Percentiles rank a stretch among this genome's conserved stretches.
Evolutionary conservation across 108 stramenopile genomes (phyloP).

Genomic region (Cyclostephanos invisitatus): DNA sequence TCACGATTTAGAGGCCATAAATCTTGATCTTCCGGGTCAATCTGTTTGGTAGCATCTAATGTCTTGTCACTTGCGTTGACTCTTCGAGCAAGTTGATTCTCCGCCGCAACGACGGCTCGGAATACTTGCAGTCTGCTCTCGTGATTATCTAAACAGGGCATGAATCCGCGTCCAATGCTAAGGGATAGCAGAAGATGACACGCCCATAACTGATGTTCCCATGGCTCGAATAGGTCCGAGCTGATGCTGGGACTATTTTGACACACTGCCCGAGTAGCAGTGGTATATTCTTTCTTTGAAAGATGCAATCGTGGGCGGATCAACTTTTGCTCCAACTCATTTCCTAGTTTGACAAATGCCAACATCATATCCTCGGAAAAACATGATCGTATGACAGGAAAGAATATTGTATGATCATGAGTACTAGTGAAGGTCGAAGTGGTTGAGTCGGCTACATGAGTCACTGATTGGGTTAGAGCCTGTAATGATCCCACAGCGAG

Average conservation of each 20-base stretch:
- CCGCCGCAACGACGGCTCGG: slow-evolving; percentile 17
- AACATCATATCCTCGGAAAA: slow-evolving; percentile 21
- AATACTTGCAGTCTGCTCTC: slow-evolving; percentile 23
- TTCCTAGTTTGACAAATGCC: slow-evolving; percentile 36
- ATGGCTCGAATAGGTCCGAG: slow-evolving; percentile 2
- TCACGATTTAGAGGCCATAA: slow-evolving; percentile 30
- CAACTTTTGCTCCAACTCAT: slow-evolving; percentile 28
- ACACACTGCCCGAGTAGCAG: not conserved
- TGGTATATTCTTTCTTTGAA: not conserved
- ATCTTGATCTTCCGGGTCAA: slow-evolving; percentile 8
- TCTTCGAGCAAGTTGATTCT: slow-evolving; percentile 2
- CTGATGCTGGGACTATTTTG: slow-evolving; percentile 1
- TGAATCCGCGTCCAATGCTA: slow-evolving; percentile 27
- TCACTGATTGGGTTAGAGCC: slow-evolving; percentile 18
- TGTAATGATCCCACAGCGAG: slow-evolving; percentile 38
- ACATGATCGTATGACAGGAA: slow-evolving; percentile 17
- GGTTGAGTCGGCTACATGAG: not conserved
- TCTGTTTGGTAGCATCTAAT: slow-evolving; percentile 6
- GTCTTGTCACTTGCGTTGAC: not conserved
- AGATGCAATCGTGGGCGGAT: not conserved
- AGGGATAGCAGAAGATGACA: slow-evolving; percentile 11
- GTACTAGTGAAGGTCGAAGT: not conserved
- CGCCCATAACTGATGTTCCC: slow-evolving; percentile 1
- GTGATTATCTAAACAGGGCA: slow-evolving; percentile 16
- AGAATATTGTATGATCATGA: no score